Evolutionary conservation across 805 yeast genomes (phyloP).

Genomic region (Teunomyces panamensis): DNA sequence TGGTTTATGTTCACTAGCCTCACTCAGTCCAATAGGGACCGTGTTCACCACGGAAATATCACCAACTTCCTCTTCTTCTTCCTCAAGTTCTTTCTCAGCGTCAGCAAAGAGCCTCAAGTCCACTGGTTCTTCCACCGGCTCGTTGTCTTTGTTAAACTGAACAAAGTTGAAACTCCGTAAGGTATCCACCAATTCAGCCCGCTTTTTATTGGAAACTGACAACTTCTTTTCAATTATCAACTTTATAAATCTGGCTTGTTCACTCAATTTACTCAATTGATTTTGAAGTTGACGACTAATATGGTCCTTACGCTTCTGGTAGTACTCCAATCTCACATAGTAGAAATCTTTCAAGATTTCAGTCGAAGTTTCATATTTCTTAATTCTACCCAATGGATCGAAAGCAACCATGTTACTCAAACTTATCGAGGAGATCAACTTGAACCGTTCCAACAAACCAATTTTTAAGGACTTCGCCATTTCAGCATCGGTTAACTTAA

Average conservation of each 20-base stretch:
- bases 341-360: conserved; percentile 85
- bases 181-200: conserved; percentile 59
- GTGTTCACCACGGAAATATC: conserved; percentile 22
- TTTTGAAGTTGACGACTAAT: conserved; percentile 66
- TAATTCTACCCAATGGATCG: conserved; percentile 84
- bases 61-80: conserved; percentile 42
- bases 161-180: conserved; percentile 69
- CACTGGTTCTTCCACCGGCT: conserved; percentile 49
- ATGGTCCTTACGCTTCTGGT: conserved; percentile 86
- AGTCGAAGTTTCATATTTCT: conserved; percentile 69
- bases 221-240: conserved; percentile 78
- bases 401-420: conserved; percentile 93
- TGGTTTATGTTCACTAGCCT: conserved; percentile 44
- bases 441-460: conserved; percentile 84
- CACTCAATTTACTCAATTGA: conserved; percentile 68
- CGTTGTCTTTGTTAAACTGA: conserved; percentile 67
- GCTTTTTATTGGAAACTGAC: conserved; percentile 70
- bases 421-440: conserved; percentile 63
- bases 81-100: conserved; percentile 32
- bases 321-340: conserved; percentile 80
- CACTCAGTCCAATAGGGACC: conserved; percentile 21
- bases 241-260: conserved; percentile 89
- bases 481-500: conserved; percentile 72
- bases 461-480: conserved; percentile 73
- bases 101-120: conserved; percentile 19